Base-by-base conservation (phyloP, 352 stramenopile species). In the Phytopythium ostracodes region DNA sequence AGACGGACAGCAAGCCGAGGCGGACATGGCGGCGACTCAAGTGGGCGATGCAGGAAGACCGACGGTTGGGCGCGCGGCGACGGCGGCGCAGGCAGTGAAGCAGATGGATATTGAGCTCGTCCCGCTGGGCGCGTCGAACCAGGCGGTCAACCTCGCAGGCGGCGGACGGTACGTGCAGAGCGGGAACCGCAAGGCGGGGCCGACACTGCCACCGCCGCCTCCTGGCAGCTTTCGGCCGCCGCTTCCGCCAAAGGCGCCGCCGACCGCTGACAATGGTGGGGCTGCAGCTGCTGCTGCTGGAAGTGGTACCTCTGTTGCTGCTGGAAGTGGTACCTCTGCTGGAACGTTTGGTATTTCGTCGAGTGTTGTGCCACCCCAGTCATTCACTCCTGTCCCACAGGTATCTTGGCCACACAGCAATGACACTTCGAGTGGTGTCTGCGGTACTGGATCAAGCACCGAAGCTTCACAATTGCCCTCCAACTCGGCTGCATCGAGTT, bases 131-230 rank as follows among this genome's bases (percentile, higher is more conserved):
- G 68, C 77, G 29, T 57, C 54, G 0, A 71, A 44, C 20, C 65
- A 69, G 58, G 20, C 65, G 42, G 51, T 50, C 27, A 75, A 55
- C 38, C 60, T 72, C n/a, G 46, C 61, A 6, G 76, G 74, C 59
- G 82, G 82, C 29, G 81, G 82, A 31, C 65, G 82, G 51, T 92
- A 92, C 58, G 79, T 92, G 20, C 76, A 86, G 40, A 90, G 79
- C 33, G 80, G 80, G 43, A 92, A 86, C 57, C 77, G 79, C 46
- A 57, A 67, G 2, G 46, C 55, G 10, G 33, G 38, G 6, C 62
- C 79, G 27, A 65, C 66, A 5, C 36, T 76, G 24, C 40, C 55
- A 10, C 29, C 46, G 7, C 52, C 50, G 42, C 56, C 49, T 22
- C 46, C 44, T 8, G 31, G 44, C 11, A 14, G 12, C 14, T 29